phyloP scores from a whole-genome alignment of 2,329 filamentous ascomycete genomes.

The Pseudocercospora eumusae region DNA sequence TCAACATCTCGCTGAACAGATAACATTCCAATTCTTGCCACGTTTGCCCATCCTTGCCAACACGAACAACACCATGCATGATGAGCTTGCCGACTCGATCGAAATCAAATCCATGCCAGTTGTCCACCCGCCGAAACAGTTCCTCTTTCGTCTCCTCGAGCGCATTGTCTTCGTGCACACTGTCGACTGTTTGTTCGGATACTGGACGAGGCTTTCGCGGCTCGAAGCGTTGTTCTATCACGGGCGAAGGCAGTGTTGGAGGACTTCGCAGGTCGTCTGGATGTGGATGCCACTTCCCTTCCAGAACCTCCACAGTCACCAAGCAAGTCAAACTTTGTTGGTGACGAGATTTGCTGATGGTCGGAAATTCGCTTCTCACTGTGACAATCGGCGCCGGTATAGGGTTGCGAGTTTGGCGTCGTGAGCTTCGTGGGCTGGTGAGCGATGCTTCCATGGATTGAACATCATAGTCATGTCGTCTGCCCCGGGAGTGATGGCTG shows the following conservation, averaged over 20 bases:
- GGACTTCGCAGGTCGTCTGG: slow-evolving; percentile 70
- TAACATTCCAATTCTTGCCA: slow-evolving; percentile 99
- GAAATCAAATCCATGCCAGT: slow-evolving; percentile 97
- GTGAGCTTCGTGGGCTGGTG: slow-evolving; percentile 74
- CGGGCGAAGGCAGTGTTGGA: slow-evolving; percentile 50
- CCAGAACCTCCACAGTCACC: slow-evolving; percentile 88
- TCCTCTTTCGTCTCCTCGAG: slow-evolving; percentile 85
- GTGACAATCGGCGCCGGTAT: slow-evolving; percentile 91
- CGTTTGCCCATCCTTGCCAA: slow-evolving; percentile 92
- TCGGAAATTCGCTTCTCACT: slow-evolving; percentile 94
- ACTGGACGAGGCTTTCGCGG: slow-evolving; percentile 45
- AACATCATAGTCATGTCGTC: slow-evolving; percentile 90
- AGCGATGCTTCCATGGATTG: slow-evolving; percentile 92
- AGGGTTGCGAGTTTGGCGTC: slow-evolving; percentile 71
- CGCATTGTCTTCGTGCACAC: slow-evolving; percentile 66
- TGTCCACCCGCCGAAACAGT: slow-evolving; percentile 84
- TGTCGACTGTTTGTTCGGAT: slow-evolving; percentile 46
- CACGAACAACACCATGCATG: slow-evolving; percentile 83
- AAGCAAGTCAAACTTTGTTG: slow-evolving; percentile 94
- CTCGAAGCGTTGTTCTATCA: slow-evolving; percentile 54
- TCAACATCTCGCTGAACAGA: slow-evolving; percentile 97
- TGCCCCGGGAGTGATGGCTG: slow-evolving; percentile 65
- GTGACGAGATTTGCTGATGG: slow-evolving; percentile 84
- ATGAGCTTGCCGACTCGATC: slow-evolving; percentile 88
- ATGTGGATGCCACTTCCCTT: slow-evolving; percentile 86